These are phyloP conservation scores for Yamadazyma songkhlaensis DNA, from an alignment of 1,139 yeast species.

Conservation along the genomic window DNA sequence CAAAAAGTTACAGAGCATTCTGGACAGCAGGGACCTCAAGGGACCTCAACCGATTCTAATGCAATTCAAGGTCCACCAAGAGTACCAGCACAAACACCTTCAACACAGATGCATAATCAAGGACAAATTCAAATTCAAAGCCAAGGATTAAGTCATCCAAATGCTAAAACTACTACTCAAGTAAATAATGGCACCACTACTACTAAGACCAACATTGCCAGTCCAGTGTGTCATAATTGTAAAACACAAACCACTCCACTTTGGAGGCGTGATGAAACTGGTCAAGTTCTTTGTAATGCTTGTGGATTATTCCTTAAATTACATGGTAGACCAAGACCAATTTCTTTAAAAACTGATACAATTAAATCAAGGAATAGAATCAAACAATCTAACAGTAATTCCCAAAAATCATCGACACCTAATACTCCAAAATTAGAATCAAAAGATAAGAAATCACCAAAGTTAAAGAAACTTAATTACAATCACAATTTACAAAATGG, in stretches of 20 bases:
- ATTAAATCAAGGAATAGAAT: slow-evolving; percentile 86
- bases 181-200: slow-evolving; percentile 45
- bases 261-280: slow-evolving; percentile 93
- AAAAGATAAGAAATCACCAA: slow-evolving; percentile 39
- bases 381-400: slow-evolving; percentile 32
- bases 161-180: slow-evolving; percentile 48
- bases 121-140: too few species aligned
- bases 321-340: slow-evolving; percentile 92
- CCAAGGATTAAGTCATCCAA: slow-evolving; percentile 29
- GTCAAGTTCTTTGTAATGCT: slow-evolving; percentile 92
- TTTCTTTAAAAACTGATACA: slow-evolving; percentile 85
- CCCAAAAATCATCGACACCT: slow-evolving; percentile 33
- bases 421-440: slow-evolving; percentile 47
- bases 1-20: neutral
- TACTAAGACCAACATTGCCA: slow-evolving; percentile 48
- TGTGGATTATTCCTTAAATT: slow-evolving; percentile 89
- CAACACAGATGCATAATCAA: neutral
- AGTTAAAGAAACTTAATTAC: slow-evolving; percentile 18
- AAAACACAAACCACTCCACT: slow-evolving; percentile 89
- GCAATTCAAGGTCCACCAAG: neutral
- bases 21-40: neutral
- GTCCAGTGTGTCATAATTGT: slow-evolving; percentile 86
- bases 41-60: neutral
- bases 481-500: slow-evolving; percentile 16
- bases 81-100: neutral